phyloP scores from a whole-genome alignment of 2,329 filamentous ascomycete species.

The Calonectria fujianensis region DNA sequence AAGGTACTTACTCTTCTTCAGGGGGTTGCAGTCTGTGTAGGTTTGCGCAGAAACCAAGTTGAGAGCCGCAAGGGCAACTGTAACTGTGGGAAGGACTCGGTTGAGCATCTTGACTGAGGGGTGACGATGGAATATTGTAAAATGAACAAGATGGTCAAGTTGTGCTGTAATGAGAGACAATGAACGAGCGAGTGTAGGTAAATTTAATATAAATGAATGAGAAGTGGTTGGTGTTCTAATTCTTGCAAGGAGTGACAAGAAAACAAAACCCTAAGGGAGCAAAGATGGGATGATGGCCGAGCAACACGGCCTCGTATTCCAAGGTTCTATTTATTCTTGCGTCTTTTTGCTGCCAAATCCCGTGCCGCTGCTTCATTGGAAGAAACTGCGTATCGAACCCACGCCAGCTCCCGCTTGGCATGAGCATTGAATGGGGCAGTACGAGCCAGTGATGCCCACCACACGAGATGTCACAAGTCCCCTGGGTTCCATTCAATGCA shows the following conservation, averaged over 20 bases:
- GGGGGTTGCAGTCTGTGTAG: conserved; percentile 71
- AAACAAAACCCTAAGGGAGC: background rate
- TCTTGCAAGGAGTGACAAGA: conserved; percentile 6
- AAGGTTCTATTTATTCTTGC: conserved; percentile 1
- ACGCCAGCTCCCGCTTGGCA: conserved; percentile 5
- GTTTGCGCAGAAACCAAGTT: conserved; percentile 71
- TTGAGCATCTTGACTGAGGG: conserved; percentile 17
- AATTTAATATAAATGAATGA: background rate
- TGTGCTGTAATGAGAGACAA: background rate
- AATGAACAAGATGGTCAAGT: background rate
- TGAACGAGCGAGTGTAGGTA: background rate
- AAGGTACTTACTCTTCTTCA: conserved; percentile 65
- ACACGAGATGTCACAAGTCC: background rate
- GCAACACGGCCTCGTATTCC: conserved; percentile 25
- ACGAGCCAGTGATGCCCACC: background rate
- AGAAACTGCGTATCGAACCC: conserved; percentile 5
- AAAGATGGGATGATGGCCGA: background rate
- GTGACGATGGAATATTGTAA: background rate
- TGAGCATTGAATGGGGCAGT: conserved; percentile 7
- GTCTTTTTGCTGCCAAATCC: background rate
- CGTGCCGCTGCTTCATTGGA: background rate
- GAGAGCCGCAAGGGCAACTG: conserved; percentile 32
- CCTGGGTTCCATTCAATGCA: background rate
- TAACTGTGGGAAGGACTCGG: conserved; percentile 12
- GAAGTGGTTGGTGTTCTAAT: background rate